Conservation (phyloP, 176 grass and related monocot genomes). For the Juncus effusus region DNA sequence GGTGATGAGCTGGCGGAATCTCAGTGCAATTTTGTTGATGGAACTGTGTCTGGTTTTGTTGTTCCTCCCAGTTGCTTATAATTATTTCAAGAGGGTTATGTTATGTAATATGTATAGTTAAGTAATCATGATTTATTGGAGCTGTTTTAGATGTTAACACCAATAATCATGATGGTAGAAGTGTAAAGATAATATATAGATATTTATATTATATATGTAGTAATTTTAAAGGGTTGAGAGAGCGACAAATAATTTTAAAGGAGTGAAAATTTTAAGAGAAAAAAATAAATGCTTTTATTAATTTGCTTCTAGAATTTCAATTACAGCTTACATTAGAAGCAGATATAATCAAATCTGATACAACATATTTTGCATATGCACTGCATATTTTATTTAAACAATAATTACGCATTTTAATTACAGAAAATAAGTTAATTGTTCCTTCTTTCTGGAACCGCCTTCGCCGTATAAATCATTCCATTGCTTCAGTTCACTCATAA, state of each 20-base stretch:
- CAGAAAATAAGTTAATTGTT: conserved; percentile 86
- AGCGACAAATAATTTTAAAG: not conserved
- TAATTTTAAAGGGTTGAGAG: not conserved
- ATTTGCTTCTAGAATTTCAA: conserved; percentile 11
- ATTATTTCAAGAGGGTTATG: not conserved
- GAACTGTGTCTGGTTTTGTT: conserved; percentile 24
- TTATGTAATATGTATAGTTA: too few species aligned
- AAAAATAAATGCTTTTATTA: conserved; percentile 16
- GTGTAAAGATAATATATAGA: not conserved
- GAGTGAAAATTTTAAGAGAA: not conserved
- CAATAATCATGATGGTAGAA: not conserved
- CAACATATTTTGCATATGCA: conserved; percentile 23
- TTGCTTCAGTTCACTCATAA: conserved; percentile 91
- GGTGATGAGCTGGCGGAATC: not conserved
- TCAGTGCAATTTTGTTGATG: conserved; percentile 25
- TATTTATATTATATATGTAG: not conserved
- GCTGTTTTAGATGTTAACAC: too few species aligned
- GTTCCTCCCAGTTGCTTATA: conserved; percentile 39
- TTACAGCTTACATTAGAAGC: conserved; percentile 5
- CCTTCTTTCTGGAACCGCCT: conserved; percentile 88
- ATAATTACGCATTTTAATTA: conserved; percentile 31
- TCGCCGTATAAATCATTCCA: conserved; percentile 88
- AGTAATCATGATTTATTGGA: too few species aligned
- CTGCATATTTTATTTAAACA: not conserved
- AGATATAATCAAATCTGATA: conserved; percentile 16